Conservation (phyloP, 208 protist genomes). For the Vickermania spadyakhi region DNA sequence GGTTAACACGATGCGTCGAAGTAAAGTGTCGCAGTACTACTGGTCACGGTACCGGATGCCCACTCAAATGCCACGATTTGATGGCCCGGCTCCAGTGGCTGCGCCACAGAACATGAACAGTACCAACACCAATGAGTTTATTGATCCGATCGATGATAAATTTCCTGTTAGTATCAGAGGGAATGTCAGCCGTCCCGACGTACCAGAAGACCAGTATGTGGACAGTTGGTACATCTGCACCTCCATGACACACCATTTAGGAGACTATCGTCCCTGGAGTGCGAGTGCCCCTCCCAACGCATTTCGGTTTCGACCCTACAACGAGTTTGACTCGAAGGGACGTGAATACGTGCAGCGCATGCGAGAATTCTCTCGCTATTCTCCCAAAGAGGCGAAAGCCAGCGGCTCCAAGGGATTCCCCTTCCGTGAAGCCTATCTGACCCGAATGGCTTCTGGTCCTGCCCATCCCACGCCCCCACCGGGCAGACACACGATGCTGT, state of each 20-base stretch:
- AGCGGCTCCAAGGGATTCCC: slow-evolving; percentile 71
- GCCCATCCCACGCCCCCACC: slow-evolving; percentile 13
- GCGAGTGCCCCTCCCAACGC: slow-evolving; percentile 69
- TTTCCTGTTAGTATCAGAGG: slow-evolving; percentile 81
- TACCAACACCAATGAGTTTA: slow-evolving; percentile 85
- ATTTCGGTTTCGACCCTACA: slow-evolving; percentile 75
- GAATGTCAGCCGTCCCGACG: slow-evolving; percentile 63
- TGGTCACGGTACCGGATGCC: slow-evolving; percentile 85
- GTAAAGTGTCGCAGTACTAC: slow-evolving; percentile 38
- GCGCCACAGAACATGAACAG: slow-evolving; percentile 89
- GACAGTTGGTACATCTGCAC: slow-evolving; percentile 88
- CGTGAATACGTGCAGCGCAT: slow-evolving; percentile 81
- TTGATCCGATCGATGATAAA: slow-evolving; percentile 87
- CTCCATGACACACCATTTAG: slow-evolving; percentile 81
- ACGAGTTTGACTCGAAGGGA: slow-evolving; percentile 81
- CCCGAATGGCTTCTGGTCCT: slow-evolving; percentile 42
- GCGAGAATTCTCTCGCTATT: slow-evolving; percentile 41
- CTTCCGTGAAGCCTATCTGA: slow-evolving; percentile 77
- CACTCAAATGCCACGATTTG: slow-evolving; percentile 75
- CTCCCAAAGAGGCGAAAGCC: slow-evolving; percentile 24
- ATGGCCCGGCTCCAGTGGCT: slow-evolving; percentile 72
- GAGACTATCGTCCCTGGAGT: slow-evolving; percentile 82
- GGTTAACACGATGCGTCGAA: slow-evolving; percentile 35
- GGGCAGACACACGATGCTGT: slow-evolving; percentile 61
- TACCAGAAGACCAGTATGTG: slow-evolving; percentile 84